phyloP scores from a whole-genome alignment of 2,329 filamentous ascomycete genomes.

The Xylaria hypoxylon region DNA sequence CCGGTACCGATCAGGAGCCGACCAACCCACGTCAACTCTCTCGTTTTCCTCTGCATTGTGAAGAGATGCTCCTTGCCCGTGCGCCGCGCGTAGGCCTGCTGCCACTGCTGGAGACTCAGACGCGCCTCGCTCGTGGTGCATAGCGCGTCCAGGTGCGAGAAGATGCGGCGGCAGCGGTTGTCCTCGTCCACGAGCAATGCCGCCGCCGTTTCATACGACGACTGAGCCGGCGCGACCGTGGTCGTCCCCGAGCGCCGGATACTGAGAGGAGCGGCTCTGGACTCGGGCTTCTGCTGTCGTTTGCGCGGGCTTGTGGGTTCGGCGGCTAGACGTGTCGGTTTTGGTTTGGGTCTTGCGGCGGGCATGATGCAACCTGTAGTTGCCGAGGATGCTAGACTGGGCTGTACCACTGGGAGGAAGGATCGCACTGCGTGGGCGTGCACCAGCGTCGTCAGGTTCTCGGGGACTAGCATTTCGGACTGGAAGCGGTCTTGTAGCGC shows the following conservation, averaged over 20 bases:
- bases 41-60: constrained; percentile 36
- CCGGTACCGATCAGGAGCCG: constrained; percentile 44
- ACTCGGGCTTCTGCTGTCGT: neutral
- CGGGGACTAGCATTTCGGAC: constrained; percentile 54
- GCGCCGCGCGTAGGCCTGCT: constrained; percentile 60
- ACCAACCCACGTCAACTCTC: constrained; percentile 45
- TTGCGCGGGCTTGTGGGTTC: constrained; percentile 21
- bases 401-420: constrained; percentile 22
- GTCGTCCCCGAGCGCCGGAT: constrained; percentile 1
- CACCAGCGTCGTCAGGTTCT: constrained; percentile 45
- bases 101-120: constrained; percentile 62
- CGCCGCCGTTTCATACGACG: constrained; percentile 22
- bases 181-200: constrained; percentile 55
- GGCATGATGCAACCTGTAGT: constrained; percentile 35
- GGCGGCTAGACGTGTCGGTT: neutral
- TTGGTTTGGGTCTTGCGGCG: neutral
- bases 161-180: constrained; percentile 57
- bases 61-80: constrained; percentile 55
- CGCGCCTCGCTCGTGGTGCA: constrained; percentile 63
- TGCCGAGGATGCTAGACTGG: constrained; percentile 34
- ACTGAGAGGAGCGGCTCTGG: neutral
- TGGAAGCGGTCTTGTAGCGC: constrained; percentile 67
- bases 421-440: constrained; percentile 42
- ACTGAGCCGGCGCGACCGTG: neutral
- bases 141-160: constrained; percentile 59